Evolutionary conservation across 2,329 filamentous ascomycete species (phyloP), one percentile per base, ranked within the genome.

Genomic region (Pezicula radicicola): DNA sequence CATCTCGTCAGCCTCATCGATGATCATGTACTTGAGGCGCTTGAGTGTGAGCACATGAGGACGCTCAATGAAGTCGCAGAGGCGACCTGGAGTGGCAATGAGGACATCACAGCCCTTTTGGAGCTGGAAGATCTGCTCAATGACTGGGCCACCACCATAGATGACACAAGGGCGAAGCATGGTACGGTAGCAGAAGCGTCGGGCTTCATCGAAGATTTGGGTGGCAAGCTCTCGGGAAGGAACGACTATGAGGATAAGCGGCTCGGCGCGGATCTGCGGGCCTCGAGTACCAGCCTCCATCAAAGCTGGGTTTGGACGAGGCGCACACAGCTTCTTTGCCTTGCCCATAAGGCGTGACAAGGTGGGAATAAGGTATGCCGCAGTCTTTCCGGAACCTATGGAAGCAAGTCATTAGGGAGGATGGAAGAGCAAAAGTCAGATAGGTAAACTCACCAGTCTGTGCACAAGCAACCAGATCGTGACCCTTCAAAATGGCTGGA

Each of bases 1-100:
- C 78, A 99, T 86, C 73, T 99, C 93, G 65, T 99, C 94, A 0
- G 94, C 94, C 67, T 99, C 94, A 54, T 97, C 94, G 56, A 99
- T 85, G 58, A 97, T 82, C 58, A 83, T 83, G 72, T 85, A 94
- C 71, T 86, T 87, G 55, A 97, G 79, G 39, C 93, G 89, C 19
- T 78, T 78, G 48, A 97, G 76, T 0, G 85, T 88, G 2, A 97
- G 72, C 13, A 88, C 64, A 15, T 84, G 70, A 0, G 85, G 82
- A 30, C 86, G 83, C 39, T 84, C 75, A 74, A 97, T 91, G 63
- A 97, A 88, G 63, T 97, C 89, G 45, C 85, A 75, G 2, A 99
- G 78, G 43, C 94, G 89, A 50, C 94, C 94, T 5, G 93, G 91
- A 15, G 93, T 93, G 9, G 84, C 92, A 60, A 97, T 84, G 13